Base-by-base conservation (phyloP, 768 basidiomycete genomes). In the Sutorius australiensis region DNA sequence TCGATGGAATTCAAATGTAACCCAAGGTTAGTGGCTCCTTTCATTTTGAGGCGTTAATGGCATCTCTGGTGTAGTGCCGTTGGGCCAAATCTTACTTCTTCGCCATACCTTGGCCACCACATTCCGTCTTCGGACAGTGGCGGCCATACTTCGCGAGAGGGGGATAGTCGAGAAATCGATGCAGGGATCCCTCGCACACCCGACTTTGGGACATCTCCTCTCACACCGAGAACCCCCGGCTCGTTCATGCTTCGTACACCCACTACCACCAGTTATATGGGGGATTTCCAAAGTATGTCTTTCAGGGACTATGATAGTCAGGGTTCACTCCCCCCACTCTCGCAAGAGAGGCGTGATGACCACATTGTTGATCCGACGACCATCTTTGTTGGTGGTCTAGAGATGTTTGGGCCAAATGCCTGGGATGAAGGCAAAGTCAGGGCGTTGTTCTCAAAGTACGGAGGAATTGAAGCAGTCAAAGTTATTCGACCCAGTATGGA, bases 331-430 rank as follows among this genome's bases (percentile, higher is more conserved):
- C 33, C 51, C 4, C 56, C 55, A 39, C 54, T 67, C 50, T 60
- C 68, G 28, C 62, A 58, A 30, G 65, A 62, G 28, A 54, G 53
- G 27, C 55, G 51, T 27, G 63, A 65, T n/a, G 70, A 74, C 31
- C 70, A 72, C 50, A 75, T 78, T 21, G 65, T 84, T 13, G 87
- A 90, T 63, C 84, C 83, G 0, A 81, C 77, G 3, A 83, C 86
- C 2, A 73, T 92, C 28, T 91, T 90, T 64, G 85, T 90, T 28
- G 89, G 89, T 7, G 87, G 87, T 5, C 74, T 92, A 40, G 83
- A 86, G 59, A 78, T 81, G 62, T 76, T 75, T 59, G 84, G 83
- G 6, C 75, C 81, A 3, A 73, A 74, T 27, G 79, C 80, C 7
- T 91, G 89, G 89, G 79, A 83, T 41, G 87, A 91, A 62, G 75